phyloP scores from a whole-genome alignment of 306 rosid genomes.

The Castanea sativa region DNA sequence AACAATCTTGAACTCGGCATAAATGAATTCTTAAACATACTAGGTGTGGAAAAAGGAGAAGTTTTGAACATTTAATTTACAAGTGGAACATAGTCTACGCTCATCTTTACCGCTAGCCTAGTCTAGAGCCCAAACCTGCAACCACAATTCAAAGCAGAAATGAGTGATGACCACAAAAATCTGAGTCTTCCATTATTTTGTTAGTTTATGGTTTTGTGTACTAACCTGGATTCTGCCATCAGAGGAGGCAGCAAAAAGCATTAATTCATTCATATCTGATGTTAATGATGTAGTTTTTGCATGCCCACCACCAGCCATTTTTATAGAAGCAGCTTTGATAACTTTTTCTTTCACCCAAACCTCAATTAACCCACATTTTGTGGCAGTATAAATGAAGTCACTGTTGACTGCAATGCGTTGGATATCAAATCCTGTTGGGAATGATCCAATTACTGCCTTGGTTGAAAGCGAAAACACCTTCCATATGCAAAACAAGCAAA shows the following conservation, averaged over 20 bases:
- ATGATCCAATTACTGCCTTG: slow-evolving; percentile 65
- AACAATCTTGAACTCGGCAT: too few species aligned
- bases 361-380: slow-evolving; percentile 71
- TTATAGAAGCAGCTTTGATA: slow-evolving; percentile 60
- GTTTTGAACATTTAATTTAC: neutral
- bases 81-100: neutral
- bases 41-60: neutral
- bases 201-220: neutral
- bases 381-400: slow-evolving; percentile 73
- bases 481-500: neutral
- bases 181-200: too few species aligned
- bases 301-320: slow-evolving; percentile 57
- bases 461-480: slow-evolving; percentile 63
- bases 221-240: slow-evolving; percentile 87
- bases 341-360: slow-evolving; percentile 69
- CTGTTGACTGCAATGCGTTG: slow-evolving; percentile 63
- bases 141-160: neutral
- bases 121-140: slow-evolving; percentile 81
- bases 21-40: neutral
- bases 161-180: neutral
- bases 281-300: slow-evolving; percentile 70
- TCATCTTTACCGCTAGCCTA: slow-evolving; percentile 6
- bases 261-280: slow-evolving; percentile 52
- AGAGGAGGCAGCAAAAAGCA: slow-evolving; percentile 74
- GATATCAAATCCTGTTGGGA: slow-evolving; percentile 67